Conservation (phyloP, 805 yeast species). For the Zygosaccharomyces lentus region DNA sequence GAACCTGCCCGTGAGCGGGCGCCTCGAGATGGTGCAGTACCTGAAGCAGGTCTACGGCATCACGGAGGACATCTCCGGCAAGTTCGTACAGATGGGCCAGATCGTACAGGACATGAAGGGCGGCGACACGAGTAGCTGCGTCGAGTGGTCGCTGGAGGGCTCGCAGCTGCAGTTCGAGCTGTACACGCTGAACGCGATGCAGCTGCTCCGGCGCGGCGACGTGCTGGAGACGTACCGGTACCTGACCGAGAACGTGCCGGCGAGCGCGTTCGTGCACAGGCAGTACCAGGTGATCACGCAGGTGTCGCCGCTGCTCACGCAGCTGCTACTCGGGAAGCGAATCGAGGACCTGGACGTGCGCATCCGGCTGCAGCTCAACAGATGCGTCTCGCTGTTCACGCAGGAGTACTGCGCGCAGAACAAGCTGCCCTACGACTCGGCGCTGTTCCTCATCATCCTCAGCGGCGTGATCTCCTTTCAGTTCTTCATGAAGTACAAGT, state of each 20-base stretch:
- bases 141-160: slow-evolving; percentile 44
- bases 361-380: slow-evolving; percentile 22
- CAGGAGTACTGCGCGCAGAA: slow-evolving; percentile 47
- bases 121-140: slow-evolving; percentile 43
- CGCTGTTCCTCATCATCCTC: slow-evolving; percentile 45
- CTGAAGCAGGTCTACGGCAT: slow-evolving; percentile 32
- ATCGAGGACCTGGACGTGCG: slow-evolving; percentile 22
- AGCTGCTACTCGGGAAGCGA: slow-evolving; percentile 26
- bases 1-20: slow-evolving; percentile 32
- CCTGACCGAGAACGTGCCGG: slow-evolving; percentile 35
- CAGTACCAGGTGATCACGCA: slow-evolving; percentile 36
- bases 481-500: slow-evolving; percentile 46
- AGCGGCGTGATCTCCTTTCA: slow-evolving; percentile 55
- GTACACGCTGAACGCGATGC: slow-evolving; percentile 21
- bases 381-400: slow-evolving; percentile 37
- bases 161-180: slow-evolving; percentile 26
- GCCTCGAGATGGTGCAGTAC: slow-evolving; percentile 28
- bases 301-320: slow-evolving; percentile 44
- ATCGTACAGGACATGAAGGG: slow-evolving; percentile 38
- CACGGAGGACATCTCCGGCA: slow-evolving; percentile 29
- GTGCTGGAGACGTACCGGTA: slow-evolving; percentile 40
- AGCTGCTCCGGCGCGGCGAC: slow-evolving; percentile 18
- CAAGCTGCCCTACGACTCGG: slow-evolving; percentile 50
- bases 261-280: slow-evolving; percentile 37
- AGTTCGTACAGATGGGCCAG: slow-evolving; percentile 41